These are phyloP conservation scores for Myriosclerotinia duriaeana DNA, from an alignment of 2,329 filamentous ascomycete genomes.

Conservation along the genomic window DNA sequence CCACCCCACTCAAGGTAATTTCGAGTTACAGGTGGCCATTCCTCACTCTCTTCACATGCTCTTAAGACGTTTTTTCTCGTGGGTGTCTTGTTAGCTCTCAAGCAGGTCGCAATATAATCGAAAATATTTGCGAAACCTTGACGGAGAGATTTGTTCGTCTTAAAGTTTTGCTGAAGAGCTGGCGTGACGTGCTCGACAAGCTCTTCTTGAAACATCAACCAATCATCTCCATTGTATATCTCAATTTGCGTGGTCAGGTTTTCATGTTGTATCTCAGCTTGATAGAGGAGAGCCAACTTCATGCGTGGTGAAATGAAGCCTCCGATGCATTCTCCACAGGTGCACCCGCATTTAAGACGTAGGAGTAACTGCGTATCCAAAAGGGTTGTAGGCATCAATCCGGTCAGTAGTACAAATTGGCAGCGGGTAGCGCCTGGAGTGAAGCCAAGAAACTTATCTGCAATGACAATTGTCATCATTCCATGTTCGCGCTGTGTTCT, in stretches of 20 bases:
- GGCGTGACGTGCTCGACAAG: not conserved
- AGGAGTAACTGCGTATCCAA: not conserved
- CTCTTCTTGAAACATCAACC: not conserved
- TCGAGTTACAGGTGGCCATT: conserved; percentile 37
- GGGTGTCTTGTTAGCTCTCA: conserved; percentile 26
- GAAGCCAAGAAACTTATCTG: conserved; percentile 42
- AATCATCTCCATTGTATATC: not conserved
- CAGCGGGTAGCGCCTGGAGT: conserved; percentile 35
- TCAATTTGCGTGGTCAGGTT: not conserved
- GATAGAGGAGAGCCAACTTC: conserved; percentile 37
- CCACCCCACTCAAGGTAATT: conserved; percentile 41
- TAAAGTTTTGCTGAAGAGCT: not conserved
- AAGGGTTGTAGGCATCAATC: not conserved
- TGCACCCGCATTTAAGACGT: conserved; percentile 43
- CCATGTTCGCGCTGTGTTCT: conserved; percentile 32
- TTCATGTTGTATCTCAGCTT: conserved; percentile 36
- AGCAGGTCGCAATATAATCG: conserved; percentile 35
- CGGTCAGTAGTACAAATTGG: conserved; percentile 34
- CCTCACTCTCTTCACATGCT: conserved; percentile 22
- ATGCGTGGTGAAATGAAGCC: conserved; percentile 45
- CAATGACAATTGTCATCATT: conserved; percentile 28
- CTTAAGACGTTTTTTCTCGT: conserved; percentile 23
- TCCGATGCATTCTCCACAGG: conserved; percentile 42
- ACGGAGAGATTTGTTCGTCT: conserved; percentile 10
- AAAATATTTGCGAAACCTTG: conserved; percentile 41